phyloP scores from a whole-genome alignment of 140 eudicot genomes.

The Ambrosia hybrid region DNA sequence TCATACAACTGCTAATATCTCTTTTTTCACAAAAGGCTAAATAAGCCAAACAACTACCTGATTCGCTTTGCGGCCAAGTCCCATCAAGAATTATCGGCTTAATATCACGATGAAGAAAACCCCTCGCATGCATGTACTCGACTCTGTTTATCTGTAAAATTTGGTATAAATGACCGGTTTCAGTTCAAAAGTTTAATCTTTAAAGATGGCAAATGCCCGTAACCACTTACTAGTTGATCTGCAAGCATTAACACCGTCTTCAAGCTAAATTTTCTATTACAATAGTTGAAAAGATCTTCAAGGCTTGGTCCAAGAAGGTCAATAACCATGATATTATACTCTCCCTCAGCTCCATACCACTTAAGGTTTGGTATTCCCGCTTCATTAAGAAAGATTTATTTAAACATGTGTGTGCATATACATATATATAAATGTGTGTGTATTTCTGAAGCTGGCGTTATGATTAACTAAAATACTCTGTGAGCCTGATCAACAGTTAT shows the following conservation, averaged over 20 bases:
- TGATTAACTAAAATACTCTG: background rate
- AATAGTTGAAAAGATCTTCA: conserved; percentile 94
- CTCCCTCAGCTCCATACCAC: conserved; percentile 96
- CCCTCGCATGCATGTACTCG: conserved; percentile 93
- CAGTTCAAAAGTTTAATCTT: background rate
- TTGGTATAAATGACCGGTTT: background rate
- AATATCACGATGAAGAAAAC: conserved; percentile 99
- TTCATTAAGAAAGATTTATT: conserved; percentile 34
- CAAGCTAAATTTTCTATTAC: conserved; percentile 79
- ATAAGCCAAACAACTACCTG: conserved; percentile 51
- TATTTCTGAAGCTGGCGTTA: background rate
- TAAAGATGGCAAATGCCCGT: background rate
- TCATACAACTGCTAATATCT: background rate
- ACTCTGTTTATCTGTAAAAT: conserved; percentile 79
- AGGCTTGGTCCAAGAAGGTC: conserved; percentile 99
- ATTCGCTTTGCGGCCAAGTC: conserved; percentile 96
- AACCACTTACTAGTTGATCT: conserved; percentile 77
- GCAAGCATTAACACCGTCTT: conserved; percentile 98
- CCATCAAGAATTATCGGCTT: conserved; percentile 97
- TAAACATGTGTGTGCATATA: background rate
- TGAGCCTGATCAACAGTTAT: background rate
- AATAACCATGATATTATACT: conserved; percentile 89
- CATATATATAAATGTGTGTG: background rate
- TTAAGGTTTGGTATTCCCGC: conserved; percentile 93
- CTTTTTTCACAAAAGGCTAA: background rate